Base-by-base conservation (phyloP, 805 yeast species). In the Metschnikowia kofuensis region DNA sequence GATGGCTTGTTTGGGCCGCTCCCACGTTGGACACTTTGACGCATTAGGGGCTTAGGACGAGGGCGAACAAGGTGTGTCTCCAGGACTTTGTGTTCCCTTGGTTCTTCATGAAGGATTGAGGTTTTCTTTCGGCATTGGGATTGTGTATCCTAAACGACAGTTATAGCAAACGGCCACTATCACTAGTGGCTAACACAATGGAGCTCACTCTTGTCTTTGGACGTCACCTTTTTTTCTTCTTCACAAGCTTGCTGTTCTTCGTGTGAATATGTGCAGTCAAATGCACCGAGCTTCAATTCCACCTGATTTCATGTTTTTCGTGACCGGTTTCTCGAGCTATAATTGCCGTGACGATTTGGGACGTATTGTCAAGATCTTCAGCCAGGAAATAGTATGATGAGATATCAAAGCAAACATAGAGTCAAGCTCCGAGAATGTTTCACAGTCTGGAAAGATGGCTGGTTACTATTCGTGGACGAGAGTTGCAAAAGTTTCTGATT, bases 201-300 rank as follows among this genome's bases (percentile, higher is more conserved):
- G 89, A 84, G 90, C 90, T 85, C 82, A 84, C 84, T 83, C 85
- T 82, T 75, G 80, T 63, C 73, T 82, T 82, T 80, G 85, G 75
- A 78, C 77, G 80, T 77, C 75, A 32, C 52, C 48, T 38, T 49
- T 29, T 36, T 15, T 30, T 27, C 40, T 45, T 38, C 27, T 45
- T 30, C 30, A 16, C 44, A 56, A 57, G 58, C 58, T 55, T 44
- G 59, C 30, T 46, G 55, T 51, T 34, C 67, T 66, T 60, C 65
- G 53, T 59, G 50, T 67, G 58, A 69, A 67, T 52, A 63, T 59
- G 87, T 79, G 77, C 77, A 70, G 87, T 84, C 89, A 73, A 75
- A 84, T 75, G 74, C 80, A 80, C 87, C 85, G 68, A 72, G 73
- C 80, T 79, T 66, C 32, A 35, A 56, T 59, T 51, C 59, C 59